Evolutionary conservation across 805 yeast genomes (phyloP), one percentile per base, ranked within the genome.

Genomic region (Barnettozyma botsteinii): DNA sequence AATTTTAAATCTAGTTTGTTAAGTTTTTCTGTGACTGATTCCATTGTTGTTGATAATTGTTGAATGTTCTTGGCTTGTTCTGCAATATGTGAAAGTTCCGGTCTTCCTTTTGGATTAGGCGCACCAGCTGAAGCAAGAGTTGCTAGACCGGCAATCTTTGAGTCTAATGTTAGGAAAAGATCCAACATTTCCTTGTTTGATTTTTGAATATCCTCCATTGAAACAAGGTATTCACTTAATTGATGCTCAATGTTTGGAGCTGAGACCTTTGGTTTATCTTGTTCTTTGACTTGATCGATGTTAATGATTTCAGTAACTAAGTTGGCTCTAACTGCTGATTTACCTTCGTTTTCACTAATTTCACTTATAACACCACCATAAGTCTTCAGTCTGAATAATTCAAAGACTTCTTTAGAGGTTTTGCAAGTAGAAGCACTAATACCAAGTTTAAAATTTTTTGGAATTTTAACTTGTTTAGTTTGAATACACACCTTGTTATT

Each of bases 401-500:
- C 94, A 59, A 77, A 81, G 21, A 72, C 70, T 54, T 83, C 91
- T 25, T 73, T 65, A 1, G 53, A 54, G 30, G 62, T 56, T 5
- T 63, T 68, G 15, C 37, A 31, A 23, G 75, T 62, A 15, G 53
- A 52, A 2, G 81, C 84, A 25, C 80, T 64, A 5, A 75, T 61
- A 42, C 87, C 87, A 34, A 82, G 42, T 35, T 61, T 67, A 43
- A 72, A 66, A 25, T 62, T 49, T 6, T 57, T 45, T 24, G 75
- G 75, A 15, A 83, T 54, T 26, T 60, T 54, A 27, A 83, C 63
- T 40, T 73, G 59, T 42, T 75, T 72, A 0, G 88, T 79, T 57
- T 78, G 78, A 59, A 83, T 75, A 53, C 88, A 79, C 41, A 84
- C 66, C 49, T 72, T 76, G 57, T 84, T 84, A 59, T 84, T 86